phyloP scores from a whole-genome alignment of 2,329 filamentous ascomycete species.

The Pseudovirgaria hyperparasitica region DNA sequence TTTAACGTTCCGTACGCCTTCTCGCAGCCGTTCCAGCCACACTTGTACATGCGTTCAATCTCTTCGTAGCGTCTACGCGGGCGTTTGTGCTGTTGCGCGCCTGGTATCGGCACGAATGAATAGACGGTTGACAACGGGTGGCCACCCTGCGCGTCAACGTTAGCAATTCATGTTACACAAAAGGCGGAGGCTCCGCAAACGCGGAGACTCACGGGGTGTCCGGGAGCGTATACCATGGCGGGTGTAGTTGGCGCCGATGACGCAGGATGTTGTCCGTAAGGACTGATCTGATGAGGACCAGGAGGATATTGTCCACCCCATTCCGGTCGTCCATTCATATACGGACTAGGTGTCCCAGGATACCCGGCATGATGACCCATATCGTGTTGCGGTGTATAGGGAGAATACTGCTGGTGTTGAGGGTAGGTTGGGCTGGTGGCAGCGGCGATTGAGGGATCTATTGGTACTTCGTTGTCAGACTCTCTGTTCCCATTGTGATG shows the following conservation, averaged over 20 bases:
- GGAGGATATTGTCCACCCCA: conserved; percentile 54
- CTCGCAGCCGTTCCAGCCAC: conserved; percentile 95
- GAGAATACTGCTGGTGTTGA: conserved; percentile 70
- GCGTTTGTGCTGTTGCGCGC: conserved; percentile 92
- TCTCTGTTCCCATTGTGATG: conserved; percentile 52
- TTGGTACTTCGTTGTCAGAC: conserved; percentile 95
- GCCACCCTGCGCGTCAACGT: conserved; percentile 26
- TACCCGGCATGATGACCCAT: conserved; percentile 68
- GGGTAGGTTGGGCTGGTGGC: conserved; percentile 85
- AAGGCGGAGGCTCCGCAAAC: conserved; percentile 9
- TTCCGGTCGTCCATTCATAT: conserved; percentile 63
- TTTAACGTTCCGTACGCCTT: conserved; percentile 98
- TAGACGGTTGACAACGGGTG: conserved; percentile 67
- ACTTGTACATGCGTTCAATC: conserved; percentile 99
- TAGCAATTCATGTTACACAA: conserved; percentile 7
- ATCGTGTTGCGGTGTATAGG: conserved; percentile 73
- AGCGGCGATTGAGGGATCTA: conserved; percentile 97
- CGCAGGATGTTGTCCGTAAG: conserved; percentile 39
- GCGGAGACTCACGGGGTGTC: conserved; percentile 28
- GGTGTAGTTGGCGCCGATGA: conserved; percentile 44
- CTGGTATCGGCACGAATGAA: conserved; percentile 94
- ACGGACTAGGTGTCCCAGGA: conserved; percentile 40
- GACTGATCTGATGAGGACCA: conserved; percentile 23
- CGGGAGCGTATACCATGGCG: conserved; percentile 46
- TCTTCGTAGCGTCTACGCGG: conserved; percentile 90